These are phyloP conservation scores for Colletotrichum sp. DNA, from an alignment of 2,329 filamentous ascomycete genomes.

Conservation along the genomic window DNA sequence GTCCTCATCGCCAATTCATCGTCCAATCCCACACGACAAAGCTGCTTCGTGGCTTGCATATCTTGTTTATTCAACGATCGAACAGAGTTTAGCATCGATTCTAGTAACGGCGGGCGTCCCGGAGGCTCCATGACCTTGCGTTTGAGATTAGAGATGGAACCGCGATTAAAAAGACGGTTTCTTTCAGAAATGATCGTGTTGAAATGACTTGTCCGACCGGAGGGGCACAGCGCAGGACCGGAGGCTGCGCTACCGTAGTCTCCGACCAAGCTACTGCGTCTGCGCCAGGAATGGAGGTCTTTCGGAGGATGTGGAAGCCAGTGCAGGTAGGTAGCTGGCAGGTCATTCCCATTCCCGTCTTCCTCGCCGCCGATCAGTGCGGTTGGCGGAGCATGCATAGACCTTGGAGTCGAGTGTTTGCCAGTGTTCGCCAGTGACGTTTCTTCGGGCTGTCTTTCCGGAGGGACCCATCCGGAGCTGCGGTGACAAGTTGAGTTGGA, in stretches of 20 bases:
- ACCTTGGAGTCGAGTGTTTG: not conserved
- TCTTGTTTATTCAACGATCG: not conserved
- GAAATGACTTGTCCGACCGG: not conserved
- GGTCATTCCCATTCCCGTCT: not conserved
- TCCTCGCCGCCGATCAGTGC: not conserved
- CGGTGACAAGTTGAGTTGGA: not conserved
- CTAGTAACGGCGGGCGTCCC: not conserved
- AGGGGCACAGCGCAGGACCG: not conserved
- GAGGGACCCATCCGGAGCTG: not conserved
- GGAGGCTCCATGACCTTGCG: not conserved
- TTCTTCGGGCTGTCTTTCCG: not conserved
- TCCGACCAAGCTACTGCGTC: not conserved
- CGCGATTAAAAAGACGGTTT: not conserved
- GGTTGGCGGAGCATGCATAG: constrained; percentile 7
- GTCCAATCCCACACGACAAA: not conserved
- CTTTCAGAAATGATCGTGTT: not conserved
- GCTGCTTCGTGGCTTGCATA: not conserved
- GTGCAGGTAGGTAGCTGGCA: not conserved
- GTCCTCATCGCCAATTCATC: not conserved
- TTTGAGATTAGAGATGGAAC: not conserved
- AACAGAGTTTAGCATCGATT: not conserved
- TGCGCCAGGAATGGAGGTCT: not conserved
- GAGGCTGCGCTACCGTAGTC: not conserved
- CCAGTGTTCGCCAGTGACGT: not conserved
- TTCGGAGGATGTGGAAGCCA: not conserved